Evolutionary conservation across 306 rosid genomes (phyloP), one percentile per base, ranked within the genome.

Genomic region (Vigna angularis): DNA sequence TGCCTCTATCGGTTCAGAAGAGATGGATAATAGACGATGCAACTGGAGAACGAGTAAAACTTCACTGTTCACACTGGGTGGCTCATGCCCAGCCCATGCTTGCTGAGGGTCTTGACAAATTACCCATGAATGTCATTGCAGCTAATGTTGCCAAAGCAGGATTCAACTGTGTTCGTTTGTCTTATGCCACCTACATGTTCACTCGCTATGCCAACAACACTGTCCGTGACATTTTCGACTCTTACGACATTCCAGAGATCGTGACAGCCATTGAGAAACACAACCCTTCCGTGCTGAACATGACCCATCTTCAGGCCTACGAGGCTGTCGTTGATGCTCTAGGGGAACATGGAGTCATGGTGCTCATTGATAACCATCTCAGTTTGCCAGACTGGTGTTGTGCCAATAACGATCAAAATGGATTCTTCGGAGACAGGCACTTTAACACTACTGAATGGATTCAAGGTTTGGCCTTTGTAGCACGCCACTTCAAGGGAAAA

Each of bases 91-190:
- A 58, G 14, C 79, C 83, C 36, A 87, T 84, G 90, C 12, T 84
- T 4, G 76, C 79, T 0, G 86, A 87, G 77, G 90, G 88, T 0
- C 73, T 87, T 0, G 73, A 84, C 76, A 81, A 82, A 28, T 4
- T 18, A 9, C 81, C 90, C 1, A 9, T 87, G 28, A 49, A 79
- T 17, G 77, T 82, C 0, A 82, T 82, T 3, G 81, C 20, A 0
- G 16, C 18, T 5, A 71, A 79, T 13, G 32, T 87, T 1, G 3
- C 28, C 0, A 44, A 61, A 0, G 48, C 70, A 3, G 42, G 79
- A n/a, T 79, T 79, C 71, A 87, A 87, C 11, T 87, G 90, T 3
- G 82, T 87, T 1, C 86, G 88, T 1, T 22, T 87, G 24, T 84
- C 90, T 0, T 87, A 80, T 51, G 83, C 90, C 0, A 73, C 84